Conservation (phyloP, 768 basidiomycete genomes). For the Russula lepida region DNA sequence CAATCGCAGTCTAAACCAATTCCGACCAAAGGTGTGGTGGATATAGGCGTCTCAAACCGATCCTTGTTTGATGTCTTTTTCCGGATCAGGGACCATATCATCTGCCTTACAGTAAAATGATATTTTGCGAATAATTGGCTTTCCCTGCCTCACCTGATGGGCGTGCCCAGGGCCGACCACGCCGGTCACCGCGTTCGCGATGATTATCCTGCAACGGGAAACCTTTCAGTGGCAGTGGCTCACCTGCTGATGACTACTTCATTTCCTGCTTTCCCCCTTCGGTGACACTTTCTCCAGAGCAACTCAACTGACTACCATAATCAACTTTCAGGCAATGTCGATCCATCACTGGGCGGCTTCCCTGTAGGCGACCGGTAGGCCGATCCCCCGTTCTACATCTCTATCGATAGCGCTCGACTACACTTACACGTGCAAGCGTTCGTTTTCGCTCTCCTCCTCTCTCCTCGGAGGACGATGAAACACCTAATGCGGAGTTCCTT, state of each 20-base stretch:
- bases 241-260: constrained; percentile 5
- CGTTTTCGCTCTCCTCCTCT: neutral
- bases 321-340: constrained; percentile 1
- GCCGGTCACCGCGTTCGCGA: constrained; percentile 7
- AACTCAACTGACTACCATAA: neutral
- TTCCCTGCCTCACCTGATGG: constrained; percentile 15
- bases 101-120: neutral
- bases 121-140: neutral
- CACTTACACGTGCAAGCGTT: constrained; percentile 5
- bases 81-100: constrained; percentile 1
- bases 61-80: neutral
- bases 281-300: neutral
- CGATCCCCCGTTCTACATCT: constrained; percentile 9
- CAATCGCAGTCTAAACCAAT: constrained; percentile 2
- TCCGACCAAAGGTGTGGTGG: neutral
- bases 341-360: neutral
- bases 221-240: neutral
- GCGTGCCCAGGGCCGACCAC: constrained; percentile 5
- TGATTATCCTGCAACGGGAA: neutral
- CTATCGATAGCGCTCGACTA: constrained; percentile 8
- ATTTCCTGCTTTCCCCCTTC: neutral
- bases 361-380: neutral
- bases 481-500: constrained; percentile 9
- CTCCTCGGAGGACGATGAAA: neutral
- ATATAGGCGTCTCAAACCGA: neutral